Conservation (phyloP, 352 stramenopile genomes). For the Phytophthora europaea region DNA sequence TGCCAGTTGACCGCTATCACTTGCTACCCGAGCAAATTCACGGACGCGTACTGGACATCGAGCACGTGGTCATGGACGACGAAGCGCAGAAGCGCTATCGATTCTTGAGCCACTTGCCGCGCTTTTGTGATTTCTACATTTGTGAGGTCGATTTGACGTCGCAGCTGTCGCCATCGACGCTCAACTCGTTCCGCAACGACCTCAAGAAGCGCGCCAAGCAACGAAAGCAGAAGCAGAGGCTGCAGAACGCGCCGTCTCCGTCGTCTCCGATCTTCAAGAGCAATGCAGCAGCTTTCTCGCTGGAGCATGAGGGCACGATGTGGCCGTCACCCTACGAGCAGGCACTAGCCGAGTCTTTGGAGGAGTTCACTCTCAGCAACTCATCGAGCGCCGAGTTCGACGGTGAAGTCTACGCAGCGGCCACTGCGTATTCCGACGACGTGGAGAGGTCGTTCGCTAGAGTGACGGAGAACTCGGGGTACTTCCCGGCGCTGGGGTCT, state of each 20-base stretch:
- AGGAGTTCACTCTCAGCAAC: constrained; percentile 53
- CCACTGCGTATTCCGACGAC: constrained; percentile 18
- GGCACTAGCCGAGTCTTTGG: constrained; percentile 43
- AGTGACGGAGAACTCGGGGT: constrained; percentile 79
- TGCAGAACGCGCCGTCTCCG: constrained; percentile 32
- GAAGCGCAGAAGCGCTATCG: constrained; percentile 86
- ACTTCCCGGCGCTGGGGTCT: constrained; percentile 68
- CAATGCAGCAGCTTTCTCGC: constrained; percentile 50
- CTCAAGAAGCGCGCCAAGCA: constrained; percentile 84
- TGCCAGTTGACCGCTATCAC: constrained; percentile 53
- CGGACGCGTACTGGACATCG: constrained; percentile 83
- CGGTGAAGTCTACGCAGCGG: constrained; percentile 17
- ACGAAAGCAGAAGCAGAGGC: constrained; percentile 65
- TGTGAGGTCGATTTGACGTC: constrained; percentile 85
- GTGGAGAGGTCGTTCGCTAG: constrained; percentile 74
- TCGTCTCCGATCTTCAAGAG: constrained; percentile 49
- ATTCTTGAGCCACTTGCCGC: constrained; percentile 88
- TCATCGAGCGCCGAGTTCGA: constrained; percentile 25
- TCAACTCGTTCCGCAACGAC: constrained; percentile 66
- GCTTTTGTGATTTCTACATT: constrained; percentile 90
- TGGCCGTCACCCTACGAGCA: constrained; percentile 76
- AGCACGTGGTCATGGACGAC: constrained; percentile 91
- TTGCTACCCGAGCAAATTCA: constrained; percentile 62
- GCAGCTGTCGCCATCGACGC: constrained; percentile 76
- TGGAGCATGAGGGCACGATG: constrained; percentile 58